Percentiles rank a stretch among this genome's conserved stretches.
These are phyloP conservation scores for Luffa acutangula DNA, from an alignment of 306 rosid genomes.

Conservation along the genomic window DNA sequence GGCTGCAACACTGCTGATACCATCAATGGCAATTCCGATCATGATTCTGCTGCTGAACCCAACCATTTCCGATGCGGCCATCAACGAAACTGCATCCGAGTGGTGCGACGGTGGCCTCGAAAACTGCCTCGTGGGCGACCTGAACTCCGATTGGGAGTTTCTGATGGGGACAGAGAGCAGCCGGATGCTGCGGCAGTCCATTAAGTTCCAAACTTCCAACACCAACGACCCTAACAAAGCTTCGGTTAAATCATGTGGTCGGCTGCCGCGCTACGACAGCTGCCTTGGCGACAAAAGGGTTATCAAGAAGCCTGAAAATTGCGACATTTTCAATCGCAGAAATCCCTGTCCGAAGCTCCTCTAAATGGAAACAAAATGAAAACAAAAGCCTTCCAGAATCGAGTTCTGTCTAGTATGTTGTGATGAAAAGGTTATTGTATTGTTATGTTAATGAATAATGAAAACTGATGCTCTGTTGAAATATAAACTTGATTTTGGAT, in stretches of 20 bases:
- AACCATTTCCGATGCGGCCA: neutral
- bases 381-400: neutral
- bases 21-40: neutral
- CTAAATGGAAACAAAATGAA: too few relatives aligned
- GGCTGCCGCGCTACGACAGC: neutral
- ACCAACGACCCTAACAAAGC: neutral
- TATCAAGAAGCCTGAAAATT: neutral
- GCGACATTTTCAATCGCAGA: neutral
- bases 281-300: neutral
- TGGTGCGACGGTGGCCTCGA: neutral
- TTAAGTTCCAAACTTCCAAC: neutral
- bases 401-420: neutral
- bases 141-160: neutral
- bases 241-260: neutral
- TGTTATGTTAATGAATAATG: too few relatives aligned
- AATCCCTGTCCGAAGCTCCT: neutral
- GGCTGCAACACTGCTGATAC: neutral
- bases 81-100: neutral
- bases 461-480: too few relatives aligned
- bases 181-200: neutral
- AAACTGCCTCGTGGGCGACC: neutral
- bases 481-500: too few relatives aligned
- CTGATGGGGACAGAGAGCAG: neutral
- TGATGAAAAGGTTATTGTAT: too few relatives aligned
- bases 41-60: neutral